These are phyloP conservation scores for Fragaria ananassa DNA, from an alignment of 306 rosid species.

Conservation along the genomic window DNA sequence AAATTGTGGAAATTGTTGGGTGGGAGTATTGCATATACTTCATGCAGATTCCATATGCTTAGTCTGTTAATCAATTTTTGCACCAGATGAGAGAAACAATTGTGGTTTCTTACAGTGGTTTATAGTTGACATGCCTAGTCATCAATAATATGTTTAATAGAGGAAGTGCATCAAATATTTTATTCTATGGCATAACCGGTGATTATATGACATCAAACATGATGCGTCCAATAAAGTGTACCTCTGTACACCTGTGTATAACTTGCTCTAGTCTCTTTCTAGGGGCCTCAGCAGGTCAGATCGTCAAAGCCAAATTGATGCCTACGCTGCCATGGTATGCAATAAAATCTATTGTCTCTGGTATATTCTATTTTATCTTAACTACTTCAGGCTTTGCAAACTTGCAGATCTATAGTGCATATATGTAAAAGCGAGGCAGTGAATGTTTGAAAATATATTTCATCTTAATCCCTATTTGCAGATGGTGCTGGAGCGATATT, in stretches of 20 bases:
- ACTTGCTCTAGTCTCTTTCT: slow-evolving; percentile 9
- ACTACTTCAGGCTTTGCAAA: neutral
- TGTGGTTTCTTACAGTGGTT: neutral
- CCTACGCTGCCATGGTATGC: slow-evolving; percentile 54
- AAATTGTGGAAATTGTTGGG: neutral
- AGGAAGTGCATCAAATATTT: neutral
- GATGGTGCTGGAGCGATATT: slow-evolving; percentile 89
- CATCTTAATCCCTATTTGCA: slow-evolving; percentile 10
- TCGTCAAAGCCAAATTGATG: slow-evolving; percentile 39
- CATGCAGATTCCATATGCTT: neutral
- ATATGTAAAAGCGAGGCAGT: neutral
- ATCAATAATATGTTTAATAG: neutral
- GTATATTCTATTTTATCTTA: too few relatives aligned
- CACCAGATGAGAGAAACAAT: neutral
- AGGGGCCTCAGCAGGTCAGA: slow-evolving; percentile 42
- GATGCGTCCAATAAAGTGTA: neutral
- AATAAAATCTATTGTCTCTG: neutral
- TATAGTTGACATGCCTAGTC: neutral
- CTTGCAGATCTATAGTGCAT: neutral
- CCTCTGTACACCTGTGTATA: neutral
- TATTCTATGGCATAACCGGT: neutral
- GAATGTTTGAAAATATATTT: neutral
- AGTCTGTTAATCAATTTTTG: neutral
- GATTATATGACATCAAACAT: neutral
- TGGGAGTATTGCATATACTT: neutral